phyloP scores from a whole-genome alignment of 768 basidiomycete species.

The Auricularia cornea region DNA sequence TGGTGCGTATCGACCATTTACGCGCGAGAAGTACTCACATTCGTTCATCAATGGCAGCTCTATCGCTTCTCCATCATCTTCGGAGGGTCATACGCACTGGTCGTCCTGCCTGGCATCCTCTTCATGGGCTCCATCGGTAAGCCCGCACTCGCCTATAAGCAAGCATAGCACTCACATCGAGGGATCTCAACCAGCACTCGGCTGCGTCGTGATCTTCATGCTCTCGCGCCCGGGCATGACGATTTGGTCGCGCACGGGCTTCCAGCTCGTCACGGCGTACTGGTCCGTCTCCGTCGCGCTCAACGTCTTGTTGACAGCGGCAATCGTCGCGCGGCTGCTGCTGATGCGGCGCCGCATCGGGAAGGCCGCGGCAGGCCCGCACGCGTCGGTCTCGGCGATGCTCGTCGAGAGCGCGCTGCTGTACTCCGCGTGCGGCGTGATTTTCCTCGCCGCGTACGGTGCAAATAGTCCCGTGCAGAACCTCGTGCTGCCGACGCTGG shows the following conservation, averaged over 20 bases:
- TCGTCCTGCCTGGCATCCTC: not conserved
- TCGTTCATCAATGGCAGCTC: not conserved
- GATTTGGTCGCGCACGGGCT: not conserved
- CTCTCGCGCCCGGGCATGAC: not conserved
- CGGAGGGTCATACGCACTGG: not conserved
- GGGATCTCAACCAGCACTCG: not conserved
- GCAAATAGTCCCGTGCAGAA: constrained; percentile 1
- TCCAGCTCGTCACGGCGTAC: not conserved
- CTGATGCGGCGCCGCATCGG: constrained; percentile 14
- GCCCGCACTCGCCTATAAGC: not conserved
- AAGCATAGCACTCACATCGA: not conserved
- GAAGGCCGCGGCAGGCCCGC: not conserved
- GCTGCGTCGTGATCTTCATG: not conserved
- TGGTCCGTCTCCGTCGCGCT: constrained; percentile 18
- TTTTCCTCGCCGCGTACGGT: constrained; percentile 1
- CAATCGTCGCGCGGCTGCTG: constrained; percentile 25
- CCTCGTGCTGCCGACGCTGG: constrained; percentile 2
- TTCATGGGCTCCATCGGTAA: not conserved
- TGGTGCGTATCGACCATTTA: too few relatives aligned
- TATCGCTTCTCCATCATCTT: not conserved
- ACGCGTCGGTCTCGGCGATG: constrained; percentile 1
- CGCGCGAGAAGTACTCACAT: too few relatives aligned
- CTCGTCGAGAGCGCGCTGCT: constrained; percentile 1
- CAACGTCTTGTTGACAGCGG: constrained; percentile 26
- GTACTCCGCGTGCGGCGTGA: not conserved